phyloP scores from a whole-genome alignment of 768 basidiomycete species.

The Leucogyrophana mollusca region DNA sequence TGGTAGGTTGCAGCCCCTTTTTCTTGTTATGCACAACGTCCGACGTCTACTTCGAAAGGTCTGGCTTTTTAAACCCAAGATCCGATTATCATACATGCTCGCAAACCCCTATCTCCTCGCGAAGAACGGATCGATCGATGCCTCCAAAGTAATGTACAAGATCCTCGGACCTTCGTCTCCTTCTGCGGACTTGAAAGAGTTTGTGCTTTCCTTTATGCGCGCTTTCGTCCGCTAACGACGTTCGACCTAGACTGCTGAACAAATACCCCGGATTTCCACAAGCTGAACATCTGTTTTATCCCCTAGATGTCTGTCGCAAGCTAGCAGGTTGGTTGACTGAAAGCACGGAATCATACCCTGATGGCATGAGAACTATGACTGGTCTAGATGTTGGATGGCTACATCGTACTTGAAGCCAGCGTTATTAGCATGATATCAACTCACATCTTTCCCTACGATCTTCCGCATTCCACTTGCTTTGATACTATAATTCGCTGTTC shows the following conservation, averaged over 20 bases:
- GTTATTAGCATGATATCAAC: no score
- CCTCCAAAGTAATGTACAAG: slow-evolving; percentile 86
- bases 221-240: neutral
- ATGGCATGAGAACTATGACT: slow-evolving; percentile 74
- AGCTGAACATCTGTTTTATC: slow-evolving; percentile 86
- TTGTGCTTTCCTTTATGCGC: slow-evolving; percentile 11
- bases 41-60: slow-evolving; percentile 46
- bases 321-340: slow-evolving; percentile 70
- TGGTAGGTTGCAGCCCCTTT: slow-evolving; percentile 49
- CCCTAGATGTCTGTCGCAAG: slow-evolving; percentile 71
- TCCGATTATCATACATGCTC: slow-evolving; percentile 74
- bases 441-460: no score
- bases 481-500: no score
- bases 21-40: neutral
- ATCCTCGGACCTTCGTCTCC: slow-evolving; percentile 61
- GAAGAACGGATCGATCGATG: slow-evolving; percentile 58
- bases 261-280: slow-evolving; percentile 83
- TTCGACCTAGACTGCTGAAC: slow-evolving; percentile 47
- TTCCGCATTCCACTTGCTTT: no score
- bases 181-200: slow-evolving; percentile 55
- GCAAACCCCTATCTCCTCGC: slow-evolving; percentile 55
- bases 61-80: slow-evolving; percentile 93
- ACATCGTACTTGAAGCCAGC: slow-evolving; percentile 19
- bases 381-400: slow-evolving; percentile 85
- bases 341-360: slow-evolving; percentile 76